phyloP scores from a whole-genome alignment of 345 rosid species.

The Eucalyptus guilfoylei region DNA sequence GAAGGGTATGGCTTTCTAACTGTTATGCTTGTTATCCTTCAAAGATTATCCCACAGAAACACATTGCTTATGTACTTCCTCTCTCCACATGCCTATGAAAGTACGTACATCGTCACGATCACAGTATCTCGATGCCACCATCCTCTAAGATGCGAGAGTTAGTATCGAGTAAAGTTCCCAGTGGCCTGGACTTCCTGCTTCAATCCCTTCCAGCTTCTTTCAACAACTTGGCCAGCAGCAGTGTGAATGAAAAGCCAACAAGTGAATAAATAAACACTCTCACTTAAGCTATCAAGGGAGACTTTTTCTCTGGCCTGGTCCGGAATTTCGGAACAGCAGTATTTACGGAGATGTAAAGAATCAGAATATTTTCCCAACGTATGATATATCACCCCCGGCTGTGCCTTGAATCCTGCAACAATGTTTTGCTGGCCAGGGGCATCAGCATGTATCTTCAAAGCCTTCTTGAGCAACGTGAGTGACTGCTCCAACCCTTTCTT shows the following conservation, averaged over 20 bases:
- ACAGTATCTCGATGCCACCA: background rate
- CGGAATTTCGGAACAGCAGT: slow-evolving; percentile 62
- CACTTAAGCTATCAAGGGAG: slow-evolving; percentile 7
- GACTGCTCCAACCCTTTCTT: slow-evolving; percentile 55
- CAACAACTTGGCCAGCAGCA: slow-evolving; percentile 11
- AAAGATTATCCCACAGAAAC: background rate
- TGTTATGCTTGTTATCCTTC: background rate
- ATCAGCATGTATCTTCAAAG: slow-evolving; percentile 41
- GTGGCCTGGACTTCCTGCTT: slow-evolving; percentile 3
- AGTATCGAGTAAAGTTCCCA: slow-evolving; percentile 1
- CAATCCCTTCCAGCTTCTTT: slow-evolving; percentile 21
- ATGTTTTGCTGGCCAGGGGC: slow-evolving; percentile 58
- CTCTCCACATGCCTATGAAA: background rate
- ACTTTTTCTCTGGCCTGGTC: slow-evolving; percentile 68
- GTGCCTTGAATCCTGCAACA: slow-evolving; percentile 85
- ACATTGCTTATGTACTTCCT: background rate
- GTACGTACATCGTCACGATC: background rate
- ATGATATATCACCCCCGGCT: slow-evolving; percentile 74
- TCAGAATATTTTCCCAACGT: slow-evolving; percentile 67
- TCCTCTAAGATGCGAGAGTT: background rate
- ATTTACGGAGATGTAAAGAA: slow-evolving; percentile 53
- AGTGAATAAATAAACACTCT: background rate
- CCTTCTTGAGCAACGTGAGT: slow-evolving; percentile 52
- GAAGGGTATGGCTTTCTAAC: background rate
- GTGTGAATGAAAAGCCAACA: background rate